phyloP scores from a whole-genome alignment of 2,329 filamentous ascomycete genomes.

The Geosmithia morbida region DNA sequence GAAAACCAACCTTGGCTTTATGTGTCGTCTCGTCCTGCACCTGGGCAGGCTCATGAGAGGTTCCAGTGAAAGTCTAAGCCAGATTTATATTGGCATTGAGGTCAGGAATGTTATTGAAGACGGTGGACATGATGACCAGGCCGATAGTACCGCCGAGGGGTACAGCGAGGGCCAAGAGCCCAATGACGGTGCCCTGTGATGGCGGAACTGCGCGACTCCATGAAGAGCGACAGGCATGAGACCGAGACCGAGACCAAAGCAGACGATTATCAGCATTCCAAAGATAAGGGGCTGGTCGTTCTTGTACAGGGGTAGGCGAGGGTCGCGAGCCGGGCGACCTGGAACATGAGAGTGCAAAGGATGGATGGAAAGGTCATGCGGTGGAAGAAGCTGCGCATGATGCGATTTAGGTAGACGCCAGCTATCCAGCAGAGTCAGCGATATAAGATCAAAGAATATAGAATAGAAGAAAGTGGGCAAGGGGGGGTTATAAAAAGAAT shows the following conservation, averaged over 20 bases:
- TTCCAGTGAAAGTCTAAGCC: slow-evolving; percentile 1
- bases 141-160: slow-evolving; percentile 52
- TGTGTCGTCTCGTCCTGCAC: slow-evolving; percentile 7
- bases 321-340: slow-evolving; percentile 42
- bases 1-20: slow-evolving; percentile 10
- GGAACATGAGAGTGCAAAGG: slow-evolving; percentile 37
- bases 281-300: slow-evolving; percentile 37
- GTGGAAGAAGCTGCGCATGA: slow-evolving; percentile 45
- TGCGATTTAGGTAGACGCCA: slow-evolving; percentile 43
- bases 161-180: slow-evolving; percentile 41
- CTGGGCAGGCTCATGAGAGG: slow-evolving; percentile 4
- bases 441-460: too few relatives aligned
- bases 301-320: slow-evolving; percentile 38
- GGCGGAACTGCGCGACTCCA: slow-evolving; percentile 45
- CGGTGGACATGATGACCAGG: slow-evolving; percentile 52
- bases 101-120: slow-evolving; percentile 46
- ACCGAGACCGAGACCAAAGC: slow-evolving; percentile 47
- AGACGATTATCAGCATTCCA: slow-evolving; percentile 51
- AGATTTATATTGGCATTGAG: slow-evolving; percentile 11
- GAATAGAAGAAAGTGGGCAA: too few relatives aligned
- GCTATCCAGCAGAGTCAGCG: slow-evolving; percentile 11
- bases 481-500: too few relatives aligned
- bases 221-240: slow-evolving; percentile 52
- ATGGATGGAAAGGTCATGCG: slow-evolving; percentile 47
- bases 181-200: slow-evolving; percentile 40